A percentile compares a stretch with the other conserved stretches of the same genome.
phyloP scores from a whole-genome alignment of 441 rosid species.

The Iberis amara region DNA sequence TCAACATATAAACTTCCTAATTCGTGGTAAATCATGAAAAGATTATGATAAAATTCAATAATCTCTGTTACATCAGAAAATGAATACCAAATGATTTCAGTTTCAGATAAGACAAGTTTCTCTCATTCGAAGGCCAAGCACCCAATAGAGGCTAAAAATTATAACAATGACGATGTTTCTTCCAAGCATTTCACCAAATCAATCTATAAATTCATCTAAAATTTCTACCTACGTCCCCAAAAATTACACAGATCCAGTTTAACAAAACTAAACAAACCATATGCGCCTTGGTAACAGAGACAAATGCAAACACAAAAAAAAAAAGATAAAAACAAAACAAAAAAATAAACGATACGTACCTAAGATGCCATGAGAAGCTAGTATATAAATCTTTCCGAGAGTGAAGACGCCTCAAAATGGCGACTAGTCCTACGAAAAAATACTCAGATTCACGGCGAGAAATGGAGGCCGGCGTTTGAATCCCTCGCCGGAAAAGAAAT shows the following conservation, averaged over 20 bases:
- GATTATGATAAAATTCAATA: background rate
- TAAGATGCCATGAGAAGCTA: constrained; percentile 25
- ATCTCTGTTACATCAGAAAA: constrained; percentile 1
- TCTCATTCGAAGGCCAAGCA: background rate
- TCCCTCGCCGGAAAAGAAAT: constrained; percentile 25
- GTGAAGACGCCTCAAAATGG: constrained; percentile 7
- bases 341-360: constrained; percentile 11
- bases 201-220: background rate
- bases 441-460: constrained; percentile 20
- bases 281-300: constrained; percentile 4
- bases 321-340: no score
- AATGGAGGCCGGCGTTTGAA: constrained; percentile 20
- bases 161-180: constrained; percentile 2
- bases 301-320: background rate
- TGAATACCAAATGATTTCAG: background rate
- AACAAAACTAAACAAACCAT: constrained; percentile 12
- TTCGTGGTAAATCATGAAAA: background rate
- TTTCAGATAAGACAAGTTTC: background rate
- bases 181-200: constrained; percentile 12
- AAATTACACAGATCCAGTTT: constrained; percentile 19
- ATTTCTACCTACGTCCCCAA: background rate
- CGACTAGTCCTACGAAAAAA: background rate
- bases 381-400: constrained; percentile 5
- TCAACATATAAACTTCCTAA: background rate
- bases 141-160: background rate